These are phyloP conservation scores for Cochlearia excelsa DNA, from an alignment of 345 rosid species.

Conservation along the genomic window DNA sequence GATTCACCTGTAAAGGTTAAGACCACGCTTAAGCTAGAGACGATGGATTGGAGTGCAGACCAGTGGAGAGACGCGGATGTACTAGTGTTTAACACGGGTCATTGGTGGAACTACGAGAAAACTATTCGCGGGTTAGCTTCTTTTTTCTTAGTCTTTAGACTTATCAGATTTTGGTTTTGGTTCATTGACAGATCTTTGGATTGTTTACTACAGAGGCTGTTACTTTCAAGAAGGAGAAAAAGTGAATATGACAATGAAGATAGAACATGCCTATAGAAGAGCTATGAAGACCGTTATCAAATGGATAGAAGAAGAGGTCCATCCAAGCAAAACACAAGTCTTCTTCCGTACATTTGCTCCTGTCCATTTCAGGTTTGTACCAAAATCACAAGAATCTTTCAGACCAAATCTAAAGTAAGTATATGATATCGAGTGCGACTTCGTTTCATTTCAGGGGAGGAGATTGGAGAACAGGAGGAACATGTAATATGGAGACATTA, in stretches of 20 bases:
- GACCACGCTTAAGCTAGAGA: conserved; percentile 77
- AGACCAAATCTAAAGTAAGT: conserved; percentile 4
- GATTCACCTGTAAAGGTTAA: conserved; percentile 49
- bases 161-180: background rate
- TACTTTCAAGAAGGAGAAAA: conserved; percentile 77
- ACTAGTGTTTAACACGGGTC: conserved; percentile 80
- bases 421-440: background rate
- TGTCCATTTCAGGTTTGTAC: conserved; percentile 84
- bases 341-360: conserved; percentile 91
- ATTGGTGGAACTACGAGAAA: conserved; percentile 97
- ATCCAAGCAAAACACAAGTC: conserved; percentile 66
- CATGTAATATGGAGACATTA: conserved; percentile 77
- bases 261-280: conserved; percentile 56
- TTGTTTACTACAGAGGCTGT: conserved; percentile 59
- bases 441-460: conserved; percentile 59
- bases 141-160: conserved; percentile 2
- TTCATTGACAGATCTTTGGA: conserved; percentile 8
- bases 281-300: conserved; percentile 62
- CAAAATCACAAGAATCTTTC: background rate
- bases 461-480: conserved; percentile 84
- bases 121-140: conserved; percentile 68
- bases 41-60: conserved; percentile 71
- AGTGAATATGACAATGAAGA: conserved; percentile 56
- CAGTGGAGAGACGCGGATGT: conserved; percentile 81
- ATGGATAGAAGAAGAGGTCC: conserved; percentile 68